Conservation (phyloP, 257 asterid species). For the Thymus quinquecostatus region DNA sequence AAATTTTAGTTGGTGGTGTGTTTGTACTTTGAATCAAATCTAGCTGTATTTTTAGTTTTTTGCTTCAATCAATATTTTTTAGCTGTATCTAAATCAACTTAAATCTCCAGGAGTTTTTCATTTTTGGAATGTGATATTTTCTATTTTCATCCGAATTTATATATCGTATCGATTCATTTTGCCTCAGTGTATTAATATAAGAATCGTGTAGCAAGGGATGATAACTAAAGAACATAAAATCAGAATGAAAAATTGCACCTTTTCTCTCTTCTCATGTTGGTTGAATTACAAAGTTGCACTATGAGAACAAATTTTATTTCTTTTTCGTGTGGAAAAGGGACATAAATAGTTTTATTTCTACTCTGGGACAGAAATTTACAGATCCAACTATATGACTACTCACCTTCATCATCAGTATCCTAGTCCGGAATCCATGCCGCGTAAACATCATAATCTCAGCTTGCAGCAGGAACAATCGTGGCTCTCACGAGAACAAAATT, state of each 20-base stretch:
- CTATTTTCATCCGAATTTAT: too few species aligned
- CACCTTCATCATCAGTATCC: not conserved
- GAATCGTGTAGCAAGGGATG: too few species aligned
- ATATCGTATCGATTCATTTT: too few species aligned
- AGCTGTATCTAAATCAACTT: too few species aligned
- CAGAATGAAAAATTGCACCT: too few species aligned
- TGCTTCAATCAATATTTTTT: too few species aligned
- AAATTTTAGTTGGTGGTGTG: not conserved
- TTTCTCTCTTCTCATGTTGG: too few species aligned
- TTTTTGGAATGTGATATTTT: too few species aligned
- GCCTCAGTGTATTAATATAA: too few species aligned
- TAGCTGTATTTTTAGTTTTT: not conserved
- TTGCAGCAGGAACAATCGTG: constrained; percentile 20
- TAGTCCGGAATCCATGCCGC: constrained; percentile 25
- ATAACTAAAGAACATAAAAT: too few species aligned
- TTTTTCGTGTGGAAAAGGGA: too few species aligned
- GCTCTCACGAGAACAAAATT: constrained; percentile 22
- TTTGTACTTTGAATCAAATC: not conserved
- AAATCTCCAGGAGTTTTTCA: too few species aligned
- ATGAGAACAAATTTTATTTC: not conserved
- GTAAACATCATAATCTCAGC: constrained; percentile 32
- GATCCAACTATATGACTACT: not conserved
- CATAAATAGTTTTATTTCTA: not conserved
- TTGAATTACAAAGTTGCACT: not conserved
- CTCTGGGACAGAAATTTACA: not conserved